Evolutionary conservation across 139 green algal genomes (phyloP).

Genomic region (Chlamydomonas sphaeroides): DNA sequence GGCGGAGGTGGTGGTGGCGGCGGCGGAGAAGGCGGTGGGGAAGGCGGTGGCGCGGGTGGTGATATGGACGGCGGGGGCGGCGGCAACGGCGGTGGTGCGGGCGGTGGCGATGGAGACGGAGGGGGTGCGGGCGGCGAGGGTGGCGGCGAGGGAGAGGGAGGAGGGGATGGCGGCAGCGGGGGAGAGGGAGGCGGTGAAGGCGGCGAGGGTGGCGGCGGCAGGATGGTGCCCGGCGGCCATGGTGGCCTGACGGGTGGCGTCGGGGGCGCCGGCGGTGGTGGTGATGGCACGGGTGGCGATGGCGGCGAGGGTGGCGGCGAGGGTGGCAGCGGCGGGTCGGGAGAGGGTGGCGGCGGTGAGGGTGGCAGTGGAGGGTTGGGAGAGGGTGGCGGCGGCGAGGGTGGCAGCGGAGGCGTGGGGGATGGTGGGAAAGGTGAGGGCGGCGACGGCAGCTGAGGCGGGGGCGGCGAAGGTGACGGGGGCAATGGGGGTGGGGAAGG

Average conservation of each 20-base stretch:
- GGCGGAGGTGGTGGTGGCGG: background rate
- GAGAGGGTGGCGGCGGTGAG: background rate
- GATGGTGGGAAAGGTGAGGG: slow-evolving; percentile 1
- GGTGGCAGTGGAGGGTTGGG: background rate
- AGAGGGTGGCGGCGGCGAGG: background rate
- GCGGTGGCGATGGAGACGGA: background rate
- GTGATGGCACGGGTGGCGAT: background rate
- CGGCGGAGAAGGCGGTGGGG: background rate
- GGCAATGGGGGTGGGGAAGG: background rate
- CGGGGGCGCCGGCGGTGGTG: background rate
- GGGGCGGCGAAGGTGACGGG: background rate
- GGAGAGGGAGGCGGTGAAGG: background rate
- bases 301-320: background rate
- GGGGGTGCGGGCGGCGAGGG: background rate
- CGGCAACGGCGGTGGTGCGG: background rate
- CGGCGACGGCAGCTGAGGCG: background rate
- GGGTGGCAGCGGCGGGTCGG: background rate
- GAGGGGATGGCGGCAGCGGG: background rate
- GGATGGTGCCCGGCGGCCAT: no score
- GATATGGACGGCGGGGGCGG: background rate
- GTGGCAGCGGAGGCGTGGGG: background rate
- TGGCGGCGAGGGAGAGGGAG: no score
- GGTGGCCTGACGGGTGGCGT: background rate
- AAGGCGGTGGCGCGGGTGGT: background rate
- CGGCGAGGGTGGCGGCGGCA: background rate